Conservation (phyloP, 2,329 filamentous ascomycete species). For the Scopulariopsis brevicaulis region DNA sequence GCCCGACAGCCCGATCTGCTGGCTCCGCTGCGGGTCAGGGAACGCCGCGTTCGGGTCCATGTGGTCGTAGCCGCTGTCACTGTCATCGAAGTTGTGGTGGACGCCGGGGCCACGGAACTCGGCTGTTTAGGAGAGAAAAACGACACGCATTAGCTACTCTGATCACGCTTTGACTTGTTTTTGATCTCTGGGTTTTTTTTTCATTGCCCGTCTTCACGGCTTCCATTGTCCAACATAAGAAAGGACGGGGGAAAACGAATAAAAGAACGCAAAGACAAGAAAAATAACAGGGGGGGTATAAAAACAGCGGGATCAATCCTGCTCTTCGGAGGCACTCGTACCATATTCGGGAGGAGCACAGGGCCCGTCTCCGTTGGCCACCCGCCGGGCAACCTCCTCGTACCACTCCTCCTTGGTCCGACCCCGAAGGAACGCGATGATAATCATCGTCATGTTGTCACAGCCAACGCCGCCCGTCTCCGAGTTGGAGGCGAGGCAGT, state of each 20-base stretch:
- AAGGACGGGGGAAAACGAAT: constrained; percentile 5
- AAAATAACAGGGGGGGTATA: constrained; percentile 5
- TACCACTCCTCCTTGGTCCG: constrained; percentile 98
- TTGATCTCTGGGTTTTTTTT: background rate
- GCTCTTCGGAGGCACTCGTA: constrained; percentile 49
- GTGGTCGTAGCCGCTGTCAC: constrained; percentile 65
- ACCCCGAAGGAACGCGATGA: constrained; percentile 81
- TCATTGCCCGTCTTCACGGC: background rate
- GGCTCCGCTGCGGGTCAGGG: constrained; percentile 21
- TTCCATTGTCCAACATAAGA: background rate
- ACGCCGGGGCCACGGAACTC: constrained; percentile 77
- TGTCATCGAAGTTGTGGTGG: constrained; percentile 75
- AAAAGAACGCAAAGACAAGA: background rate
- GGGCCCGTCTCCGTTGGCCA: constrained; percentile 92
- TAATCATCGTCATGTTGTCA: constrained; percentile 98
- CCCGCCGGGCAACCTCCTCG: constrained; percentile 83
- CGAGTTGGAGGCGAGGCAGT: constrained; percentile 94
- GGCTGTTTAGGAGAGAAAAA: constrained; percentile 35
- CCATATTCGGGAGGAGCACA: constrained; percentile 99
- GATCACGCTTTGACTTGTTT: background rate
- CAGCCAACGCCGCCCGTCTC: constrained; percentile 96
- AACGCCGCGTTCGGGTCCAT: constrained; percentile 47
- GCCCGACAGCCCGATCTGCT: constrained; percentile 47
- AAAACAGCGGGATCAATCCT: constrained; percentile 4
- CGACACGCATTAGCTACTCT: constrained; percentile 6